Conservation (phyloP, 164 flowering plant genomes). For the Brasenia schreberi region DNA sequence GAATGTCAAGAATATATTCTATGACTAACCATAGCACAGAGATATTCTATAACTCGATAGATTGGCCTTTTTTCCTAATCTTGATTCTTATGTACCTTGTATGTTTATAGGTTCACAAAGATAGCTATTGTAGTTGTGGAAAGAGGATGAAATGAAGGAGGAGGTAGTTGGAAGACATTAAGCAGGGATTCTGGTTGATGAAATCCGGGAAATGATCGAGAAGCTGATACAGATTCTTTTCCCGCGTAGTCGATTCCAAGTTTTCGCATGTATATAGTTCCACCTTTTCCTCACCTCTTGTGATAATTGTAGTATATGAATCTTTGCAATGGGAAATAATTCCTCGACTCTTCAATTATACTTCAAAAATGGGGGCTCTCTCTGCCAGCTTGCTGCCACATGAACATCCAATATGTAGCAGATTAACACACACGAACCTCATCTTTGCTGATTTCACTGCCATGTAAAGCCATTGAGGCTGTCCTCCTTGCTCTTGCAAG, state of each 20-base stretch:
- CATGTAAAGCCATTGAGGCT: too few species aligned
- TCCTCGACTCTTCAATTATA: not conserved
- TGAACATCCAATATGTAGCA: not conserved
- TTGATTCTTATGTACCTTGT: too few species aligned
- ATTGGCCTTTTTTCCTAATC: not conserved
- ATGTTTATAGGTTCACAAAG: not conserved
- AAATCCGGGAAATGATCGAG: conserved; percentile 77
- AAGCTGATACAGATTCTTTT: conserved; percentile 16
- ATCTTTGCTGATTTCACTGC: too few species aligned
- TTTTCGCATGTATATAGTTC: not conserved
- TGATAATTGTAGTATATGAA: not conserved
- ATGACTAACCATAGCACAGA: not conserved
- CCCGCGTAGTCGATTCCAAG: too few species aligned
- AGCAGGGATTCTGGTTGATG: conserved; percentile 88
- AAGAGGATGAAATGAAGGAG: conserved; percentile 88
- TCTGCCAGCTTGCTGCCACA: not conserved
- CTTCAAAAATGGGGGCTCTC: not conserved
- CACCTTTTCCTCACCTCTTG: not conserved
- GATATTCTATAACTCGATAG: not conserved
- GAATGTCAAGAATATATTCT: too few species aligned
- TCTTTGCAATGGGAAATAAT: not conserved
- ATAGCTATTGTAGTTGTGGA: conserved; percentile 47
- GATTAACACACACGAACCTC: too few species aligned
- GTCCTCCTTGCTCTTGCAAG: too few species aligned
- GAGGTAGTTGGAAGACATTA: conserved; percentile 94